These are phyloP conservation scores for Cucumis cinereus DNA, from an alignment of 306 rosid genomes.

Conservation along the genomic window DNA sequence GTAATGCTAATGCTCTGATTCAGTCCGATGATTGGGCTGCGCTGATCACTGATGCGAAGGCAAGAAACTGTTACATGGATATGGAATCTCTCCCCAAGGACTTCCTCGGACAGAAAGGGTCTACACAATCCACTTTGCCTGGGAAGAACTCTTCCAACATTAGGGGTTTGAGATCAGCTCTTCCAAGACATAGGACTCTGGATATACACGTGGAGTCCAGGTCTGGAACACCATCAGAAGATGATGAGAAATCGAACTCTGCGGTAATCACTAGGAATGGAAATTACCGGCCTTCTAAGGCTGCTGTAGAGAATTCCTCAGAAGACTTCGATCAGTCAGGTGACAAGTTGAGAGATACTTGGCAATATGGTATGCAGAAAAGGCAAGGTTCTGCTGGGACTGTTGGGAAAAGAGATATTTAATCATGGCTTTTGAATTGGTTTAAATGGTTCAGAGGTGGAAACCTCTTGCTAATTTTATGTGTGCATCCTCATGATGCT, in stretches of 20 bases:
- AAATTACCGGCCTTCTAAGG: conserved; percentile 39
- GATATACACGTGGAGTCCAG: conserved; percentile 69
- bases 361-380: conserved; percentile 73
- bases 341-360: conserved; percentile 57
- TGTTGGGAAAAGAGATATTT: conserved; percentile 59
- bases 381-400: conserved; percentile 56
- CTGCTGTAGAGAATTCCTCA: conserved; percentile 45
- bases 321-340: conserved; percentile 51
- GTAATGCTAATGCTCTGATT: conserved; percentile 73
- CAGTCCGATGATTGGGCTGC: conserved; percentile 94
- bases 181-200: conserved; percentile 61
- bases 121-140: conserved; percentile 40
- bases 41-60: conserved; percentile 64
- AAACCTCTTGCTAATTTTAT: not conserved
- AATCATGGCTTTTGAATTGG: conserved; percentile 16
- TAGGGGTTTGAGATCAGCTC: conserved; percentile 65
- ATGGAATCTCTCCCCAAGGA: conserved; percentile 92
- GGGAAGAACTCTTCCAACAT: conserved; percentile 48
- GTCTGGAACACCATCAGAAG: conserved; percentile 67
- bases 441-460: not conserved
- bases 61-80: conserved; percentile 73
- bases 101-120: conserved; percentile 45
- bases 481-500: conserved; percentile 1
- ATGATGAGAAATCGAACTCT: conserved; percentile 54
- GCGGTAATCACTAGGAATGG: conserved; percentile 46